phyloP scores from a whole-genome alignment of 2,329 filamentous ascomycete genomes.

The Hymenoscyphus infarciens region DNA sequence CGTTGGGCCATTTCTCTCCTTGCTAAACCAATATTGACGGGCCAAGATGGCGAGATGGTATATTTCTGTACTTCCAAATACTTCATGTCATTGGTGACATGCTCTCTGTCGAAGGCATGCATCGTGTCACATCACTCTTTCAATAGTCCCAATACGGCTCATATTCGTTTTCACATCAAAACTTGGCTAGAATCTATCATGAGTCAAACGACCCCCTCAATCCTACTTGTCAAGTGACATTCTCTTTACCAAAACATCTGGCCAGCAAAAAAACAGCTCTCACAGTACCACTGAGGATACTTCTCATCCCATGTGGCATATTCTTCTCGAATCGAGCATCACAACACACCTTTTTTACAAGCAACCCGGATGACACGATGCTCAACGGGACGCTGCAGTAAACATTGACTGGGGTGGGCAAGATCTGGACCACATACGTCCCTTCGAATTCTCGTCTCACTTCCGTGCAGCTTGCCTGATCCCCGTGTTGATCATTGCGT shows the following conservation, averaged over 20 bases:
- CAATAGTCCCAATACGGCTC: not conserved
- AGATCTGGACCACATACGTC: slow-evolving; percentile 4
- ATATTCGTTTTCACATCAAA: not conserved
- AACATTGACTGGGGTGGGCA: not conserved
- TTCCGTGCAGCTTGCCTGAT: not conserved
- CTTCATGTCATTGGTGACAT: slow-evolving; percentile 1
- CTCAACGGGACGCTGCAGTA: not conserved
- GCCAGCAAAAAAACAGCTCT: slow-evolving; percentile 1
- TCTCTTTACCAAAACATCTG: not conserved
- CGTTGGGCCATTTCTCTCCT: not conserved
- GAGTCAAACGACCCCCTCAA: not conserved
- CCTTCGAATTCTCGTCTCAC: not conserved
- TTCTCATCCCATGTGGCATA: slow-evolving; percentile 4
- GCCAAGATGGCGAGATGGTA: not conserved
- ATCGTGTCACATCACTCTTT: not conserved
- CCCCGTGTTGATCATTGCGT: slow-evolving; percentile 5
- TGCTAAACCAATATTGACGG: not conserved
- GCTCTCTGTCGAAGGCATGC: not conserved
- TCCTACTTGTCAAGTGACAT: slow-evolving; percentile 1
- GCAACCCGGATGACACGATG: not conserved
- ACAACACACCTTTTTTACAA: not conserved
- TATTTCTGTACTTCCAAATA: not conserved
- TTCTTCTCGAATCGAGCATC: slow-evolving; percentile 1
- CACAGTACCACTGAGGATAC: slow-evolving; percentile 1
- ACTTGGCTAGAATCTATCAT: not conserved